Percentiles rank a stretch among this genome's conserved stretches.
Conservation (phyloP, 2,329 filamentous ascomycete species). For the Pseudogymnoascus sp. region DNA sequence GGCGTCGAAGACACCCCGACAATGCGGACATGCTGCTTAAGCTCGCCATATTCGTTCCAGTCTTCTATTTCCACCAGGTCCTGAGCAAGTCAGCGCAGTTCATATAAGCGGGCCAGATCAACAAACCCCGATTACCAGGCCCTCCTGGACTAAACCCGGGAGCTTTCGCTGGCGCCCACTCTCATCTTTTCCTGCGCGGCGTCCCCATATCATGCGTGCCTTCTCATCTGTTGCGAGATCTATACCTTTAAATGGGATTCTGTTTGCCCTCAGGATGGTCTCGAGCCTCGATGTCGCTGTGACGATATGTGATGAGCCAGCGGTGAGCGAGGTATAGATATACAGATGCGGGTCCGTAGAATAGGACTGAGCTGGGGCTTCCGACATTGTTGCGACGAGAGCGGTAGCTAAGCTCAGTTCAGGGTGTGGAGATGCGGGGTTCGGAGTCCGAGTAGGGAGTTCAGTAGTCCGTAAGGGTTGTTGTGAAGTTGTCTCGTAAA, state of each 20-base stretch:
- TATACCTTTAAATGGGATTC: constrained; percentile 85
- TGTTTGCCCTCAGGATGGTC: constrained; percentile 92
- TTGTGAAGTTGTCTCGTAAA: neutral
- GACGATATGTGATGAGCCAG: constrained; percentile 91
- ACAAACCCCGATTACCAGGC: constrained; percentile 76
- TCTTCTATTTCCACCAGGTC: constrained; percentile 93
- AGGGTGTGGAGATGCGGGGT: constrained; percentile 1
- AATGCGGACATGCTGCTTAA: constrained; percentile 75
- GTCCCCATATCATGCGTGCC: constrained; percentile 81
- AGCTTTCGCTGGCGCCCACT: constrained; percentile 64
- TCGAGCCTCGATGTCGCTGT: constrained; percentile 93
- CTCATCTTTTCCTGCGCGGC: constrained; percentile 68
- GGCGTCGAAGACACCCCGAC: constrained; percentile 31
- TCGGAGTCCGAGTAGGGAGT: constrained; percentile 1
- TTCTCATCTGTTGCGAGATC: constrained; percentile 87
- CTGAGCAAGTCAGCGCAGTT: constrained; percentile 39
- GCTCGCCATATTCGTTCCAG: constrained; percentile 97
- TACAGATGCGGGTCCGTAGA: constrained; percentile 67
- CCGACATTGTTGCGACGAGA: constrained; percentile 22
- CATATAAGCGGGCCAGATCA: neutral
- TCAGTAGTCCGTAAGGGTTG: neutral
- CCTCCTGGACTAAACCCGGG: constrained; percentile 82
- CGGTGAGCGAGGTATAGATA: constrained; percentile 92
- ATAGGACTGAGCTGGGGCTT: constrained; percentile 26
- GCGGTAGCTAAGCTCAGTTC: neutral